These are phyloP conservation scores for Pleurotus giganteus DNA, from an alignment of 768 basidiomycete species.

Conservation along the genomic window DNA sequence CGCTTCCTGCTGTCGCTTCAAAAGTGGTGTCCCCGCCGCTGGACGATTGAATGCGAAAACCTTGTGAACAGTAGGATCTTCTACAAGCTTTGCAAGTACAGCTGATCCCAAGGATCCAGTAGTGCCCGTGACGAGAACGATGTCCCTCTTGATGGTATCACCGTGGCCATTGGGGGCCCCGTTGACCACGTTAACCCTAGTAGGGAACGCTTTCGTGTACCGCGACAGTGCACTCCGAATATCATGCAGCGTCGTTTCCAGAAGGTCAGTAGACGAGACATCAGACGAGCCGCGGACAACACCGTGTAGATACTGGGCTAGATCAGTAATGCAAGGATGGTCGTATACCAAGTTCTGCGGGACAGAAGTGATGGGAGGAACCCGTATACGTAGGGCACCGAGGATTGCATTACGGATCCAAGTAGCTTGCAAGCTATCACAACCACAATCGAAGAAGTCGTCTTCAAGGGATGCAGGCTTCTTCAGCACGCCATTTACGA, in stretches of 20 bases:
- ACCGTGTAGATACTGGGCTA: neutral
- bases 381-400: constrained; percentile 12
- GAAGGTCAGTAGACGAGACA: constrained; percentile 4
- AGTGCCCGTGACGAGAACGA: constrained; percentile 23
- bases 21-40: constrained; percentile 3
- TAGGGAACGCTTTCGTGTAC: neutral
- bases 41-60: constrained; percentile 36
- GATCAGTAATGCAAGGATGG: constrained; percentile 5
- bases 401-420: constrained; percentile 23
- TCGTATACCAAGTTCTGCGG: constrained; percentile 17
- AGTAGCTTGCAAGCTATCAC: constrained; percentile 27
- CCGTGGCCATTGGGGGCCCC: neutral
- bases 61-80: constrained; percentile 30
- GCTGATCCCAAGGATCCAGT: constrained; percentile 25
- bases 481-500: constrained; percentile 26
- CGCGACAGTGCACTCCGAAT: neutral
- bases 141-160: neutral
- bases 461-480: constrained; percentile 19
- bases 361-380: constrained; percentile 14
- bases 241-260: neutral
- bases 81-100: constrained; percentile 23
- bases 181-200: neutral
- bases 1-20: constrained; percentile 14
- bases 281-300: constrained; percentile 16
- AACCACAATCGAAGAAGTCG: constrained; percentile 30